phyloP scores from a whole-genome alignment of 164 flowering plant species.

The Pachysandra terminalis region DNA sequence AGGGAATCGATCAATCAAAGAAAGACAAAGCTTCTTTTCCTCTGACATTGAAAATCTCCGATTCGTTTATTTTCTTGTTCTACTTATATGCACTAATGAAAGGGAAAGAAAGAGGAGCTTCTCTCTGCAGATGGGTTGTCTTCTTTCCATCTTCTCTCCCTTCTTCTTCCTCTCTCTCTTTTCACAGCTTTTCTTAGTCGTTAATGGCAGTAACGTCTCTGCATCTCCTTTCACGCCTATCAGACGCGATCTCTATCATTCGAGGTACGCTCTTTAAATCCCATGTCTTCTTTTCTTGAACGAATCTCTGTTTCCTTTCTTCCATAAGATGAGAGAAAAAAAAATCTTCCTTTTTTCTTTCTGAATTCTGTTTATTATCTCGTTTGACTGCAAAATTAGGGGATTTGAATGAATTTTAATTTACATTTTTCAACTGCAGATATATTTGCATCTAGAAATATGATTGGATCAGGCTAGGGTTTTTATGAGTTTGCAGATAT shows the following conservation, averaged over 20 bases:
- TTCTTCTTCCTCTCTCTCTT: conserved; percentile 15
- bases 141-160: conserved; percentile 10
- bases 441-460: too few relatives aligned
- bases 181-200: conserved; percentile 18
- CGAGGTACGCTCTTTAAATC: conserved; percentile 21
- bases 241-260: conserved; percentile 69
- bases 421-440: too few relatives aligned
- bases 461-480: too few relatives aligned
- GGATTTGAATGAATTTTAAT: too few relatives aligned
- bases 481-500: too few relatives aligned
- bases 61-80: not conserved
- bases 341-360: too few relatives aligned
- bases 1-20: not conserved
- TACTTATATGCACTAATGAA: conserved; percentile 1
- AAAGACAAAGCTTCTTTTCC: not conserved
- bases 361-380: too few relatives aligned
- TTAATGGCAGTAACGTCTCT: conserved; percentile 26
- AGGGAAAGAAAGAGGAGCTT: conserved; percentile 5
- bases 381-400: too few relatives aligned
- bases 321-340: too few relatives aligned
- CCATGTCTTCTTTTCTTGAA: not conserved
- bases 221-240: conserved; percentile 32
- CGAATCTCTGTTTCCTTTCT: not conserved
- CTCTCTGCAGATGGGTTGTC: conserved; percentile 24
- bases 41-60: not conserved